A percentile compares a stretch with the other conserved stretches of the same genome.
Evolutionary conservation across 441 rosid genomes (phyloP).

Genomic region (Breynia disticha): DNA sequence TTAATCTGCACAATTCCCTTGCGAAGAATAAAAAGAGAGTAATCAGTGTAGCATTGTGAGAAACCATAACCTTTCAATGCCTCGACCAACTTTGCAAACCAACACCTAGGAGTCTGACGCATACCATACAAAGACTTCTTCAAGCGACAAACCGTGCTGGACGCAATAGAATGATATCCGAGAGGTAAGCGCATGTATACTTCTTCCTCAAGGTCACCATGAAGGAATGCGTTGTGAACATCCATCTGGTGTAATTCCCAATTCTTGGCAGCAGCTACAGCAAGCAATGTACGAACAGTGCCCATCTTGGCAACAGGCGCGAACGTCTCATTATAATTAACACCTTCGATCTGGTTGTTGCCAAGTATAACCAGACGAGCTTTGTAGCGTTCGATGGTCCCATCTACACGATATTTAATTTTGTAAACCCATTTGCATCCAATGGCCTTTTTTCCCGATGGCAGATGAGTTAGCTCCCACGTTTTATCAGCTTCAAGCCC

Average conservation of each 20-base stretch:
- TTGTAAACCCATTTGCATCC: too few species aligned
- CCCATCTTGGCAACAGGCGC: too few species aligned
- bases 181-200: too few species aligned
- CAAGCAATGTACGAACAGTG: not conserved
- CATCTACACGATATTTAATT: too few species aligned
- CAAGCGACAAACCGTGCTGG: not conserved
- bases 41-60: too few species aligned
- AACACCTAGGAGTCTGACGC: too few species aligned
- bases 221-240: too few species aligned
- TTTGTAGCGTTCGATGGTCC: conserved; percentile 2
- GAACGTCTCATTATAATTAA: too few species aligned
- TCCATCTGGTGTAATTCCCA: conserved; percentile 7
- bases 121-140: conserved; percentile 5
- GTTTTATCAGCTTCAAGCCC: conserved; percentile 5
- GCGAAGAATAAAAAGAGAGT: not conserved
- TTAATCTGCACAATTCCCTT: not conserved
- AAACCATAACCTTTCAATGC: not conserved
- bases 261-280: not conserved
- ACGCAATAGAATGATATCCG: not conserved
- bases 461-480: not conserved
- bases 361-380: too few species aligned
- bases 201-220: too few species aligned
- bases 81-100: conserved; percentile 2
- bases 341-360: too few species aligned
- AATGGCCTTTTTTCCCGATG: not conserved